A percentile compares a stretch with the other conserved stretches of the same genome.
Conservation (phyloP, 352 stramenopile genomes). For the Pythium pyrilobum region DNA sequence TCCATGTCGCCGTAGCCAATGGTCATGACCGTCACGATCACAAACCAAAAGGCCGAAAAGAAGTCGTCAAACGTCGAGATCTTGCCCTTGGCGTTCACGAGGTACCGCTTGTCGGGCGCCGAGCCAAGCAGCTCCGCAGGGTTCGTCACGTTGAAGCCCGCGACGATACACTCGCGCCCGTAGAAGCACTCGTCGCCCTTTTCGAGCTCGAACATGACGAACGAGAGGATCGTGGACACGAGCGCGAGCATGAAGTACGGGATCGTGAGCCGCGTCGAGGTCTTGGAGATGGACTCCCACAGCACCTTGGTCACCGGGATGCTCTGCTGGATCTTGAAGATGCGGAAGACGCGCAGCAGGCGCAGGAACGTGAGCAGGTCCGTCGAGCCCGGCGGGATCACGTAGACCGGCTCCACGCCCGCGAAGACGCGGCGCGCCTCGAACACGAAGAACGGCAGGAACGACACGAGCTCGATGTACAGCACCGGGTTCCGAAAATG, state of each 20-base stretch:
- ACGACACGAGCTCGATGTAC: slow-evolving; percentile 59
- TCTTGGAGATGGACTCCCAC: slow-evolving; percentile 80
- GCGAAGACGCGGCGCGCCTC: slow-evolving; percentile 37
- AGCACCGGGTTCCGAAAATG: slow-evolving; percentile 70
- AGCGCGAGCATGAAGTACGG: slow-evolving; percentile 80
- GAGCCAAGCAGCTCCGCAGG: slow-evolving; percentile 46
- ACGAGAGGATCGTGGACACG: slow-evolving; percentile 65
- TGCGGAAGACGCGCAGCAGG: slow-evolving; percentile 53
- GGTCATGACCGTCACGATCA: slow-evolving; percentile 73
- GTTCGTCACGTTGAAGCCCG: slow-evolving; percentile 53
- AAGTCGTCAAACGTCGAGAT: slow-evolving; percentile 75
- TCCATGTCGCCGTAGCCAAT: slow-evolving; percentile 79
- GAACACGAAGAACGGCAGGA: slow-evolving; percentile 63
- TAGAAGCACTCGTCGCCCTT: slow-evolving; percentile 78
- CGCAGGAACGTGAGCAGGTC: slow-evolving; percentile 58
- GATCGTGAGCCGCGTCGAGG: slow-evolving; percentile 62
- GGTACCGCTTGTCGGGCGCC: slow-evolving; percentile 53
- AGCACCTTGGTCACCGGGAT: slow-evolving; percentile 76
- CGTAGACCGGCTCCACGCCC: slow-evolving; percentile 42
- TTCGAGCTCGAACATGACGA: slow-evolving; percentile 78
- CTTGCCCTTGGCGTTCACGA: slow-evolving; percentile 63
- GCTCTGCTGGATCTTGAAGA: slow-evolving; percentile 77
- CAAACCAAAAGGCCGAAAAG: slow-evolving; percentile 81
- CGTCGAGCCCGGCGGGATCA: slow-evolving; percentile 56
- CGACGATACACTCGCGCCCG: slow-evolving; percentile 52